A percentile compares a stretch with the other conserved stretches of the same genome.
phyloP scores from a whole-genome alignment of 139 green algal genomes.

The Chlorella sp. region DNA sequence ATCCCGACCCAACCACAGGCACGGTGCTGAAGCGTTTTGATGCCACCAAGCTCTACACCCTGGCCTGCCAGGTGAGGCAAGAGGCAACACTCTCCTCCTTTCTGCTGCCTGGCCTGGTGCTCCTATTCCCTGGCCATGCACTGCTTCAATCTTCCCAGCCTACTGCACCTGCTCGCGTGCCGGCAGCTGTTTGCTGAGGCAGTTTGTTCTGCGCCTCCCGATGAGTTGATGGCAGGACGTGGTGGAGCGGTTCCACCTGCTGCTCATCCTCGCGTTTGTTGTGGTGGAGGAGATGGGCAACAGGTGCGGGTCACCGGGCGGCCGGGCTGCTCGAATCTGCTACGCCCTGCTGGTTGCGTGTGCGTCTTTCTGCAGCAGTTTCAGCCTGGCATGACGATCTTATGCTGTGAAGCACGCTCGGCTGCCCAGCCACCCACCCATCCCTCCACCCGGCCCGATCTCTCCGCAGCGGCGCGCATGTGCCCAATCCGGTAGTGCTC shows the following conservation, averaged over 20 bases:
- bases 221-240: no score
- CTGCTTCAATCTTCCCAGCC: no score
- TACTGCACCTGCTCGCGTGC: no score
- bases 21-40: conserved; percentile 82
- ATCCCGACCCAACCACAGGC: no score
- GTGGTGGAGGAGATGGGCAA: conserved; percentile 82
- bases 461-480: background rate
- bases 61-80: conserved; percentile 59
- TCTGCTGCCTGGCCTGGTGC: no score
- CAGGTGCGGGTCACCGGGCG: background rate
- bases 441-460: no score
- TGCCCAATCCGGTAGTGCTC: conserved; percentile 51
- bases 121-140: no score
- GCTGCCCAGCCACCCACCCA: no score
- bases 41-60: conserved; percentile 59
- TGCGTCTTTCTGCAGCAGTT: background rate
- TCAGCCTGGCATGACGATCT: background rate
- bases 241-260: conserved; percentile 88
- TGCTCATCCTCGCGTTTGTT: conserved; percentile 82
- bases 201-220: no score
- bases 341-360: background rate
- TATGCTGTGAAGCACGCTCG: no score
- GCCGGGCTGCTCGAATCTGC: background rate
- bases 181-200: no score
- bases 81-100: no score